phyloP scores from a whole-genome alignment of 2,329 filamentous ascomycete species.

The Colletotrichum sp. region DNA sequence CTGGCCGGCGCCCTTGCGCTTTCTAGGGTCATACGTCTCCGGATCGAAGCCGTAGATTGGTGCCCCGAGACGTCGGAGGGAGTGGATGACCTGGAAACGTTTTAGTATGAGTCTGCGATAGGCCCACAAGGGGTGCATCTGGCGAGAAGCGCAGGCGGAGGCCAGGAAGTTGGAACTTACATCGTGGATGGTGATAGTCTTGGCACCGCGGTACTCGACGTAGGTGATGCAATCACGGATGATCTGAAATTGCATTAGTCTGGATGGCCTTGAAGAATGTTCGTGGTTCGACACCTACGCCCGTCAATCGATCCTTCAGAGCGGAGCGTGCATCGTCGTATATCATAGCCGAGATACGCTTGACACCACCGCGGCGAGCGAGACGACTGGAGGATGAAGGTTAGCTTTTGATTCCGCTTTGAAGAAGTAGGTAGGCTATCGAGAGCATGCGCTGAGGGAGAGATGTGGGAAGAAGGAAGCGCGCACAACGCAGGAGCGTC shows the following conservation, averaged over 20 bases:
- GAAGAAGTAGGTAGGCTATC: background rate
- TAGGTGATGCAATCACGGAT: constrained; percentile 53
- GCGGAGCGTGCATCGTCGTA: constrained; percentile 66
- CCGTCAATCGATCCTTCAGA: constrained; percentile 53
- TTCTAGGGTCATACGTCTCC: constrained; percentile 34
- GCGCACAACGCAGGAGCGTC: background rate
- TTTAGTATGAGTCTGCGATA: background rate
- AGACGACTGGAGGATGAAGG: constrained; percentile 57
- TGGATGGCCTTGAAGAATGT: background rate
- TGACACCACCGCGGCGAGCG: constrained; percentile 78
- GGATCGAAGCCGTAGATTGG: constrained; percentile 66
- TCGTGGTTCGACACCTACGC: constrained; percentile 38
- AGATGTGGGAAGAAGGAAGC: background rate
- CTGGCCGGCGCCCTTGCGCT: background rate
- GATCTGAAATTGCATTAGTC: constrained; percentile 45
- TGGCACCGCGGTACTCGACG: constrained; percentile 58
- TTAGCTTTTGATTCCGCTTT: background rate
- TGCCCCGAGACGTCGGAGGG: constrained; percentile 50
- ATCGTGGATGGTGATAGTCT: constrained; percentile 68
- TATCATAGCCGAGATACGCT: constrained; percentile 69
- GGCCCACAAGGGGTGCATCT: background rate
- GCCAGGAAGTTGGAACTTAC: constrained; percentile 44
- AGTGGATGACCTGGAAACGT: constrained; percentile 55
- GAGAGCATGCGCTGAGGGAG: background rate
- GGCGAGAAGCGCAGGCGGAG: background rate